Evolutionary conservation across 257 asterid genomes (phyloP).

Genomic region (Ehretia macrophylla): DNA sequence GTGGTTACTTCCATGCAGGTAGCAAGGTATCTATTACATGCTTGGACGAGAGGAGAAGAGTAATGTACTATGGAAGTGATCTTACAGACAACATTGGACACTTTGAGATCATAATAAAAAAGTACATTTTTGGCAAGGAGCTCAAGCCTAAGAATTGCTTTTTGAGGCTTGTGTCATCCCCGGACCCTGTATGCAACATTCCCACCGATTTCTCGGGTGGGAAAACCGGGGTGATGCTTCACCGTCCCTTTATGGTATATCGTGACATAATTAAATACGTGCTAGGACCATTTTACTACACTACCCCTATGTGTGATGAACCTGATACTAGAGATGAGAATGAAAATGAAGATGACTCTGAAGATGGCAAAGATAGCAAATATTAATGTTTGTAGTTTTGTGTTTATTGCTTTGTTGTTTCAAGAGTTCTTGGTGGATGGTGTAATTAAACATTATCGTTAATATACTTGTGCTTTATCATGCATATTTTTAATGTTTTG

Average conservation of each 20-base stretch:
- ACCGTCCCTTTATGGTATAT: constrained; percentile 54
- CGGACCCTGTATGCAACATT: constrained; percentile 75
- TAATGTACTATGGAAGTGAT: constrained; percentile 68
- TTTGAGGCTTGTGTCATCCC: constrained; percentile 76
- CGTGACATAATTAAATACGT: constrained; percentile 52
- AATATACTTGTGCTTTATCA: too few species aligned
- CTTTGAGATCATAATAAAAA: constrained; percentile 46
- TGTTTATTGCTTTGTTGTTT: neutral
- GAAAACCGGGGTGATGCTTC: constrained; percentile 59
- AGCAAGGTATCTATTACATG: constrained; percentile 71
- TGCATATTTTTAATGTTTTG: too few species aligned
- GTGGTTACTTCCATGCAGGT: constrained; percentile 59
- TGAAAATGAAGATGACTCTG: too few species aligned
- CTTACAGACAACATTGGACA: constrained; percentile 57
- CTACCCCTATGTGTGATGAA: constrained; percentile 94
- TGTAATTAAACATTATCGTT: too few species aligned
- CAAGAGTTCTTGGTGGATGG: too few species aligned
- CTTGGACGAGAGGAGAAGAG: constrained; percentile 60
- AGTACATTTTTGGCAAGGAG: constrained; percentile 37
- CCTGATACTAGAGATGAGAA: constrained; percentile 47
- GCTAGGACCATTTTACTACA: constrained; percentile 68
- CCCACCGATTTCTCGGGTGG: constrained; percentile 84
- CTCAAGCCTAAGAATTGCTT: constrained; percentile 52
- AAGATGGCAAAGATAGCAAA: constrained; percentile 28
- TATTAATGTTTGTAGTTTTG: constrained; percentile 14